These are phyloP conservation scores for Termitomyces sp. DNA, from an alignment of 768 basidiomycete species.

Conservation along the genomic window DNA sequence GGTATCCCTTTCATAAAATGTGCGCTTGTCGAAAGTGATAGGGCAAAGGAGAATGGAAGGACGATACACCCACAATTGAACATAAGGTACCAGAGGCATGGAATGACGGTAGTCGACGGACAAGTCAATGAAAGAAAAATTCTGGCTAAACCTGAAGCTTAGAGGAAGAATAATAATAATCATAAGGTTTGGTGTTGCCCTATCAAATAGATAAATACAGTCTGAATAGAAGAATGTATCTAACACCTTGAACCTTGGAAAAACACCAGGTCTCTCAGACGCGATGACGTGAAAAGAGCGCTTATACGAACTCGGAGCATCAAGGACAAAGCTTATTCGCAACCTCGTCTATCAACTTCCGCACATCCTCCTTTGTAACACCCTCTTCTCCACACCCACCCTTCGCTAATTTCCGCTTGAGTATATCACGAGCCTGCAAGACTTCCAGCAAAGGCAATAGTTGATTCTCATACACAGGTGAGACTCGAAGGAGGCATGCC, in stretches of 20 bases:
- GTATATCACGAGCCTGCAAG: conserved; percentile 50
- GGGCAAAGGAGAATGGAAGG: no score
- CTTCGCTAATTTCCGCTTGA: conserved; percentile 53
- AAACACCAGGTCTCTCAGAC: neutral
- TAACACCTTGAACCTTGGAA: no score
- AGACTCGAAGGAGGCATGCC: conserved; percentile 69
- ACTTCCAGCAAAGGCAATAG: conserved; percentile 61
- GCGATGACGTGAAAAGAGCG: neutral
- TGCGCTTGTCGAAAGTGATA: no score
- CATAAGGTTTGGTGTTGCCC: neutral
- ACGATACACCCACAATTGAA: no score
- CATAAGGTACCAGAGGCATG: no score
- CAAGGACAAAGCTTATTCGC: conserved; percentile 38
- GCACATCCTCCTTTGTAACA: conserved; percentile 61
- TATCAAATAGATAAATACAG: neutral
- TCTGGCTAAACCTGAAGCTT: neutral
- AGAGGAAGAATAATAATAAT: no score
- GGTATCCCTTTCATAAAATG: no score
- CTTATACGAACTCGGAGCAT: neutral
- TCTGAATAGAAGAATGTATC: neutral
- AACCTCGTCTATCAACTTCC: conserved; percentile 62
- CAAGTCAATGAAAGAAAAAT: neutral
- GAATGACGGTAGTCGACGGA: neutral
- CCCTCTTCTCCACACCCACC: conserved; percentile 47
- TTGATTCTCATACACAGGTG: conserved; percentile 58